phyloP scores from a whole-genome alignment of 768 basidiomycete genomes.

The Stropharia rugosoannulata region DNA sequence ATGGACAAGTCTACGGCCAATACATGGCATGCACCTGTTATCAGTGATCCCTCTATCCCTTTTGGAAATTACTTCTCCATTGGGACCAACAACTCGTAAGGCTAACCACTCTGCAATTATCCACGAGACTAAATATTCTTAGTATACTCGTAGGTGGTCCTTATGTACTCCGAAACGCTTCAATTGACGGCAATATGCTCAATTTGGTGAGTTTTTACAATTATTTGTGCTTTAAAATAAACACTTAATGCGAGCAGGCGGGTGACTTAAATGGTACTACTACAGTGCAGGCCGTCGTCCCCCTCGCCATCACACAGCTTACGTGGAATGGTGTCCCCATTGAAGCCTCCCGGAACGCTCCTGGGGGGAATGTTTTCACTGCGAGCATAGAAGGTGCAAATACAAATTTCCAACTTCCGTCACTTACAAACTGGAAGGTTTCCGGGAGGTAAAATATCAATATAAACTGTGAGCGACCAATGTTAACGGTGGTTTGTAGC shows the following conservation, averaged over 20 bases:
- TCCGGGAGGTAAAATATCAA: conserved; percentile 34
- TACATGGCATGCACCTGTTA: conserved; percentile 48
- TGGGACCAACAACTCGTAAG: conserved; percentile 43
- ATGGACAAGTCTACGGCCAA: conserved; percentile 49
- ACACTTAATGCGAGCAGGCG: conserved; percentile 24
- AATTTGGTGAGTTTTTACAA: conserved; percentile 24
- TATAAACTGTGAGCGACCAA: not conserved
- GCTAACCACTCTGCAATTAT: not conserved
- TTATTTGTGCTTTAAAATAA: not conserved
- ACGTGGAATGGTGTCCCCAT: conserved; percentile 40
- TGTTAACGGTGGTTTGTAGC: conserved; percentile 23
- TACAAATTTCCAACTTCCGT: conserved; percentile 28
- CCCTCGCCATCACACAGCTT: conserved; percentile 30
- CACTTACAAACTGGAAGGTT: conserved; percentile 44
- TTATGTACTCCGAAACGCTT: conserved; percentile 51
- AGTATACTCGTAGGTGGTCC: conserved; percentile 52
- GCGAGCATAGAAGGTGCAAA: conserved; percentile 18
- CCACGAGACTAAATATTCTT: not conserved
- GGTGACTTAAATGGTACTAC: conserved; percentile 54
- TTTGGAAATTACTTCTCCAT: conserved; percentile 45
- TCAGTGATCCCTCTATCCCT: conserved; percentile 27
- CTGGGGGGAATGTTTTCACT: conserved; percentile 28
- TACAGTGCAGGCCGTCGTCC: conserved; percentile 40
- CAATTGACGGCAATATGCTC: conserved; percentile 35
- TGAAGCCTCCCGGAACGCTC: conserved; percentile 20